Conservation (phyloP, 306 rosid genomes). For the Sphenostylis stenocarpa region DNA sequence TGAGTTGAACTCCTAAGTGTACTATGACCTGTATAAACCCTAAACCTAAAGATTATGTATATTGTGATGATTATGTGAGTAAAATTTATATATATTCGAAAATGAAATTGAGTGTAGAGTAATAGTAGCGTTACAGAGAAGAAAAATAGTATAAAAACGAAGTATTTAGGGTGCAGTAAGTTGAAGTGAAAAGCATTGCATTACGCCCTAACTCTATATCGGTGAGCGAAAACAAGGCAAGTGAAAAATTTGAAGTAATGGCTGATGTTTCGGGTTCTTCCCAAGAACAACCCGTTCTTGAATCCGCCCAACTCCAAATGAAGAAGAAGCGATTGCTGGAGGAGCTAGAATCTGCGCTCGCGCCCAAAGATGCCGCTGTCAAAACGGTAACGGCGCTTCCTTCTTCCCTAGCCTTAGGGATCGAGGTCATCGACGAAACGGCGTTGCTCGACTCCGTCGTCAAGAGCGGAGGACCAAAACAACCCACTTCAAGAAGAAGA, state of each 20-base stretch:
- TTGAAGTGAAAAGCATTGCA: background rate
- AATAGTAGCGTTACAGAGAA: too few species aligned
- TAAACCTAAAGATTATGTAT: too few species aligned
- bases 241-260: background rate
- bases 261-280: background rate
- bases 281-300: conserved; percentile 22
- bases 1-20: too few species aligned
- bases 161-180: too few species aligned
- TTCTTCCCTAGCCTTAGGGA: conserved; percentile 28
- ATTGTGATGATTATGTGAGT: too few species aligned
- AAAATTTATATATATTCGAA: too few species aligned
- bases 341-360: conserved; percentile 57
- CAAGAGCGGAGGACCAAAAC: conserved; percentile 27
- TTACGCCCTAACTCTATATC: background rate
- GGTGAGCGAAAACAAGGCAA: background rate
- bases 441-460: conserved; percentile 59
- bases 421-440: conserved; percentile 81
- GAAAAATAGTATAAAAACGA: too few species aligned
- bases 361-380: conserved; percentile 26
- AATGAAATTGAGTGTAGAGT: too few species aligned
- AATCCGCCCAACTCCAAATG: conserved; percentile 9
- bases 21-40: too few species aligned
- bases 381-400: background rate
- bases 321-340: conserved; percentile 60
- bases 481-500: conserved; percentile 29